These are phyloP conservation scores for Endoconidiophora polonica DNA, from an alignment of 2,329 filamentous ascomycete genomes.

Conservation along the genomic window DNA sequence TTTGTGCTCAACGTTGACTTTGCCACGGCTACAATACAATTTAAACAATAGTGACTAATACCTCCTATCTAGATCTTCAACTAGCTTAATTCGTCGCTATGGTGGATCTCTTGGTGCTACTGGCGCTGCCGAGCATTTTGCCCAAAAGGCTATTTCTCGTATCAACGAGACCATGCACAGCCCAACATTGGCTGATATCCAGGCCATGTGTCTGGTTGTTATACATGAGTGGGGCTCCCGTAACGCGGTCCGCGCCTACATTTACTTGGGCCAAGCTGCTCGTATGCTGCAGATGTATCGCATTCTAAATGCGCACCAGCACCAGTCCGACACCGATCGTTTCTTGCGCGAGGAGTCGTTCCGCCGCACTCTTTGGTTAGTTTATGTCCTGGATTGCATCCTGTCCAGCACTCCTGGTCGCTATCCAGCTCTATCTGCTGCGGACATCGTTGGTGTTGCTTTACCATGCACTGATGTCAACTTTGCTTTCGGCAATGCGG, in stretches of 20 bases:
- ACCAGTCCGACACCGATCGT: conserved; percentile 34
- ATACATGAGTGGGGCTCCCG: conserved; percentile 47
- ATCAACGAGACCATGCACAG: conserved; percentile 43
- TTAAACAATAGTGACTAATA: background rate
- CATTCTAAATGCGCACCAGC: conserved; percentile 38
- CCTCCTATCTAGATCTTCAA: conserved; percentile 30
- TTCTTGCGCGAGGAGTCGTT: conserved; percentile 46
- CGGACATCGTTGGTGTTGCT: conserved; percentile 37
- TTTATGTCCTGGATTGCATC: conserved; percentile 46
- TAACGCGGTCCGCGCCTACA: conserved; percentile 45
- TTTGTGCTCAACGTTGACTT: background rate
- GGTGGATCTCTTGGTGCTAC: conserved; percentile 34
- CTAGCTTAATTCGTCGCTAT: conserved; percentile 39
- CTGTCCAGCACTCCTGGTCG: conserved; percentile 45
- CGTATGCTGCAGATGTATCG: conserved; percentile 49
- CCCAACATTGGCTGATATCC: conserved; percentile 42
- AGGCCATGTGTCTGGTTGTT: conserved; percentile 42
- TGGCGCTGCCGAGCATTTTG: conserved; percentile 41
- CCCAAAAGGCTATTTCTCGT: conserved; percentile 37
- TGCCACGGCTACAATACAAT: background rate
- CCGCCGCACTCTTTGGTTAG: conserved; percentile 43
- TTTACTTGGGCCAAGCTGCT: conserved; percentile 45
- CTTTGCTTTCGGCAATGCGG: conserved; percentile 44
- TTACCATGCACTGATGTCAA: conserved; percentile 45
- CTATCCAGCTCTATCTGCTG: conserved; percentile 36